Base-by-base conservation (phyloP, 2,329 filamentous ascomycete species). In the Colletotrichum sp. region DNA sequence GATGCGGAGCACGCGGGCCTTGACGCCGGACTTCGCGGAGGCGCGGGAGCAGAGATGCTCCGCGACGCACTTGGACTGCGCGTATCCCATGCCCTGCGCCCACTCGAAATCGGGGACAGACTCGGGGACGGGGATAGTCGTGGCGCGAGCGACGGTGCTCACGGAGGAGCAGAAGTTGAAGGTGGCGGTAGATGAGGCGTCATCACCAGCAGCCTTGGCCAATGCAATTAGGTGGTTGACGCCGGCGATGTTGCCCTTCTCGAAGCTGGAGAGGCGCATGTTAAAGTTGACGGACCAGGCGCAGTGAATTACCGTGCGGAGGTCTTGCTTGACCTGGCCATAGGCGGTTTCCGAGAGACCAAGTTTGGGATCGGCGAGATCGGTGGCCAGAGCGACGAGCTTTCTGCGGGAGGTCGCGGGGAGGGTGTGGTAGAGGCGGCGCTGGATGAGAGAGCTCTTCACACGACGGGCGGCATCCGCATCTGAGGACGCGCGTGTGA, bases 271-370 rank as follows among this genome's bases (percentile, higher is more conserved):
- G 2, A 91, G 83, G 1, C 83, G 83, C 77, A 91, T 85, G 79
- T 90, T 91, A 83, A 92, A 92, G 80, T 91, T 91, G 32, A 91
- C 90, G 2, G 88, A 83, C 89, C 89, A 91, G 0, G 89, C 88
- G 76, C 85, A 85, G 82, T 91, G 89, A 30, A 91, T 87, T 24
- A 90, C 84, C 14, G 81, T 80, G 0, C 85, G 85, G 2, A 90
- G 79, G 2, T 82, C 73, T 8, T 68, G 60, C 13, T 64, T 69
- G 3, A 88, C 78, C 13, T 80, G 77, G 13, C 77, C 34, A 32
- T 85, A 84, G 3, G 72, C 70, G 1, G 79, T 72, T 1, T 73
- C 36, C 1, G 78, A 70, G 4, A 90, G 81, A 13, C 88, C 88
- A 16, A 90, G 83, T 65, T 85, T 80, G 16, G 80, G 28, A n/a